phyloP scores from a whole-genome alignment of 805 yeast genomes.

The Candida quercuum region DNA sequence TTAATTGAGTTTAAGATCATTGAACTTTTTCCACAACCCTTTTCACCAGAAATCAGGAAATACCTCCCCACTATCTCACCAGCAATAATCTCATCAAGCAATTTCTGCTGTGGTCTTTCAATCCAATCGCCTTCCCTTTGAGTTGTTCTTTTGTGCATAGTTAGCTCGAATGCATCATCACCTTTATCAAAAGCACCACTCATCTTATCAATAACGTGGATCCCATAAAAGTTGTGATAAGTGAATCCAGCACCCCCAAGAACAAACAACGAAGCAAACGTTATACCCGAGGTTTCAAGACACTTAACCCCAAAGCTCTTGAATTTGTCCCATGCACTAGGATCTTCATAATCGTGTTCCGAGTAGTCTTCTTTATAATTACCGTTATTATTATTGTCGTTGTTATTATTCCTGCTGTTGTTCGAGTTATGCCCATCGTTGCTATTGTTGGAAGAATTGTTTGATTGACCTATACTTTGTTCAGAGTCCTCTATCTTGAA shows the following conservation, averaged over 20 bases:
- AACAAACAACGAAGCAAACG: slow-evolving; percentile 61
- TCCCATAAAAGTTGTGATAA: slow-evolving; percentile 58
- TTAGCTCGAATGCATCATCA: slow-evolving; percentile 57
- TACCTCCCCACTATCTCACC: slow-evolving; percentile 68
- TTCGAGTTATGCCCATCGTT: not conserved
- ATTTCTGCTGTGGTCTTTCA: slow-evolving; percentile 58
- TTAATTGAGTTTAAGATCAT: slow-evolving; percentile 67
- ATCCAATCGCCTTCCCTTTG: slow-evolving; percentile 52
- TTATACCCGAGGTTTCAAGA: slow-evolving; percentile 65
- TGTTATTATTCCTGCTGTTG: slow-evolving; percentile 1
- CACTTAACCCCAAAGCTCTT: slow-evolving; percentile 31
- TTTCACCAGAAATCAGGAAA: slow-evolving; percentile 71
- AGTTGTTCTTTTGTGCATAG: slow-evolving; percentile 41
- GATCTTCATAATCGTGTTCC: slow-evolving; percentile 12
- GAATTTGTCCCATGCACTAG: slow-evolving; percentile 14
- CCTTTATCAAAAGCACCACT: slow-evolving; percentile 61
- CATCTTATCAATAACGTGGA: slow-evolving; percentile 60
- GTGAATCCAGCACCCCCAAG: slow-evolving; percentile 68
- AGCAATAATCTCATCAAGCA: slow-evolving; percentile 57
- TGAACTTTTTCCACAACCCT: slow-evolving; percentile 83
- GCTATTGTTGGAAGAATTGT: not conserved
- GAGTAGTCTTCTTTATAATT: slow-evolving; percentile 6
- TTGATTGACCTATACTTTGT: slow-evolving; percentile 1
- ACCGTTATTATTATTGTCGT: slow-evolving; percentile 6
- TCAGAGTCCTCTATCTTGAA: slow-evolving; percentile 9